A percentile compares a stretch with the other conserved stretches of the same genome.
These are phyloP conservation scores for Pythium volutum DNA, from an alignment of 352 stramenopile genomes.

Conservation along the genomic window DNA sequence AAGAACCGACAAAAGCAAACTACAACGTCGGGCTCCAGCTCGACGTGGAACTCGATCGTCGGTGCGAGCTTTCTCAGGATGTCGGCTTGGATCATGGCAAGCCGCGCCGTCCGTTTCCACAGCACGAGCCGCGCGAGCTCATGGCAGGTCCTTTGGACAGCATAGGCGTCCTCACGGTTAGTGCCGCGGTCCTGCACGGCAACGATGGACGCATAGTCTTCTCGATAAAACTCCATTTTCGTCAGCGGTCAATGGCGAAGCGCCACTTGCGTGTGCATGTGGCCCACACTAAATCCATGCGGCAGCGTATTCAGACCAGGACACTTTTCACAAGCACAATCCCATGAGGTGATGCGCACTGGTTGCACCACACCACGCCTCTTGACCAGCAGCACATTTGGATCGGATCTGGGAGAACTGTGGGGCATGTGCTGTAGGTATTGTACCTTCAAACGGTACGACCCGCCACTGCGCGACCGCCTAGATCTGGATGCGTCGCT, in stretches of 20 bases:
- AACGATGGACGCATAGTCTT: slow-evolving; percentile 36
- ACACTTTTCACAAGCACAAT: not conserved
- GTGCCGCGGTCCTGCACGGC: slow-evolving; percentile 26
- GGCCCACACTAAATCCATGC: not conserved
- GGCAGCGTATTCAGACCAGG: not conserved
- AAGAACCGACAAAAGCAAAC: slow-evolving; percentile 45
- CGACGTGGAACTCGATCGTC: slow-evolving; percentile 30
- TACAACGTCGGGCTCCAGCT: slow-evolving; percentile 34
- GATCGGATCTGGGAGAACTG: not conserved
- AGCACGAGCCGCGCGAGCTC: slow-evolving; percentile 52
- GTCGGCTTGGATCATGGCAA: slow-evolving; percentile 33
- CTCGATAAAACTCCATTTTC: slow-evolving; percentile 65
- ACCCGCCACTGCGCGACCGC: not conserved
- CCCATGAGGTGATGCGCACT: not conserved
- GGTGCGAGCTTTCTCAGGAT: slow-evolving; percentile 33
- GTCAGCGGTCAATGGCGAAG: not conserved
- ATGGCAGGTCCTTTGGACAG: slow-evolving; percentile 46
- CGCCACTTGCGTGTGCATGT: not conserved
- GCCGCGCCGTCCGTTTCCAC: slow-evolving; percentile 24
- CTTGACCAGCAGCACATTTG: not conserved
- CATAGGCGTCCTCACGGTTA: slow-evolving; percentile 38
- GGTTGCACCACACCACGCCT: not conserved
- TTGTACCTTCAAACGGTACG: not conserved
- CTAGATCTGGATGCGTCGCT: slow-evolving; percentile 1
- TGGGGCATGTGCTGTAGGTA: not conserved